Evolutionary conservation across 305 asterid genomes (phyloP), one percentile per base, ranked within the genome.

Genomic region (Fraxinus ornus): DNA sequence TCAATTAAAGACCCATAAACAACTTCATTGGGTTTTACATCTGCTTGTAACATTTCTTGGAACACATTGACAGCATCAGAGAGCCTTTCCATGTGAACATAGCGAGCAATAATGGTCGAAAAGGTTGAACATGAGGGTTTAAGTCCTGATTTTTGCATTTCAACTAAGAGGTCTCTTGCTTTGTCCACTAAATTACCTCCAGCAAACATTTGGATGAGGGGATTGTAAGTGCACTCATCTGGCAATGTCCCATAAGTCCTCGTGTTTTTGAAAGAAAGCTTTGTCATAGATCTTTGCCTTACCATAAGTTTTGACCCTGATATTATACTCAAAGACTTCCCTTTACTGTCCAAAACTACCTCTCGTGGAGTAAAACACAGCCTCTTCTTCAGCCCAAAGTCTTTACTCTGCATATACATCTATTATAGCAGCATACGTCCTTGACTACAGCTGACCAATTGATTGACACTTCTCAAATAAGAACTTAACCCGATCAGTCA

Each of bases 271-370:
- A 95, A 95, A 87, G 36, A 88, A 77, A 75, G 97, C 97, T 88
- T 92, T 90, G 76, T 92, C 97, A 52, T 91, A 89, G 49, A 83
- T 88, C 84, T 90, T 84, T 37, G 93, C 95, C 75, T 83, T 91
- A 81, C 98, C 99, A 86, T 94, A 95, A 80, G 98, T 97, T 89
- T 95, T 95, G 83, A 94, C 88, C 99, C 94, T 91, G 47, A 94
- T 95, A 91, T 95, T 95, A 86, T 93, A 93, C 91, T 94, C 98
- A 87, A 82, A 49, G 78, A 94, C 88, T 78, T 88, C 93, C 86
- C 81, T 90, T 60, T 88, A 93, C 79, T 81, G 92, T 78, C 83
- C 90, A 84, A 68, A 55, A 73, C 83, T 83, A 77, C 87, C 91
- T 81, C 85, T 89, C 76, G 88, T 78, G 66, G 80, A 57, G 64